Percentiles rank a stretch among this genome's conserved stretches.
Evolutionary conservation across 176 grass and related monocot genomes (phyloP).

Genomic region (Avena eriantha): DNA sequence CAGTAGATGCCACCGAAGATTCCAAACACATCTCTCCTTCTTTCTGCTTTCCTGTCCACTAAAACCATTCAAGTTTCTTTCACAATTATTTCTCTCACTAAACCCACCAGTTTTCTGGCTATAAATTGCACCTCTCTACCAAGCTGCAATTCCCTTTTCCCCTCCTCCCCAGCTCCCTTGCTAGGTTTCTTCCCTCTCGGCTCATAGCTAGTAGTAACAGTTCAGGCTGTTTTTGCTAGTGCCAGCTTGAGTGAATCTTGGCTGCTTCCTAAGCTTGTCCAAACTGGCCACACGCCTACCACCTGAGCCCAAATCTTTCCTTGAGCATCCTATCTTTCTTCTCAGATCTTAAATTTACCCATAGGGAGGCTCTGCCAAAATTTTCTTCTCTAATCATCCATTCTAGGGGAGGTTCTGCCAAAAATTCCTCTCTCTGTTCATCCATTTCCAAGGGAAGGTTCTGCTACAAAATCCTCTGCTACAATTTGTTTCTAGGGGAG

Average conservation of each 20-base stretch:
- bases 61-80: neutral
- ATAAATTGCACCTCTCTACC: conserved; percentile 74
- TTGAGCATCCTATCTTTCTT: neutral
- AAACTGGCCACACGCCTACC: neutral
- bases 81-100: conserved; percentile 4
- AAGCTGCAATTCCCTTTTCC: conserved; percentile 93
- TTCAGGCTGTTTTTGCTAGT: conserved; percentile 33
- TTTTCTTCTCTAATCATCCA: neutral
- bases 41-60: conserved; percentile 35
- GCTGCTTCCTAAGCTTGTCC: neutral
- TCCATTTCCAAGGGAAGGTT: conserved; percentile 35
- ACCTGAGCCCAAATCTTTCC: neutral
- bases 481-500: conserved; percentile 27
- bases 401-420: conserved; percentile 45
- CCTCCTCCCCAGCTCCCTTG: conserved; percentile 53
- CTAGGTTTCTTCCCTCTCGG: conserved; percentile 43
- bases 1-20: neutral
- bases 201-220: conserved; percentile 14
- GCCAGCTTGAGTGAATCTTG: neutral
- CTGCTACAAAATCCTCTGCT: conserved; percentile 39
- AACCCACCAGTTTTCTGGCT: conserved; percentile 39
- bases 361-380: conserved; percentile 56
- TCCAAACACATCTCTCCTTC: conserved; percentile 37
- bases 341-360: neutral
- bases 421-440: conserved; percentile 9